Evolutionary conservation across 805 yeast genomes (phyloP).

Genomic region (Candida broadrunensis): DNA sequence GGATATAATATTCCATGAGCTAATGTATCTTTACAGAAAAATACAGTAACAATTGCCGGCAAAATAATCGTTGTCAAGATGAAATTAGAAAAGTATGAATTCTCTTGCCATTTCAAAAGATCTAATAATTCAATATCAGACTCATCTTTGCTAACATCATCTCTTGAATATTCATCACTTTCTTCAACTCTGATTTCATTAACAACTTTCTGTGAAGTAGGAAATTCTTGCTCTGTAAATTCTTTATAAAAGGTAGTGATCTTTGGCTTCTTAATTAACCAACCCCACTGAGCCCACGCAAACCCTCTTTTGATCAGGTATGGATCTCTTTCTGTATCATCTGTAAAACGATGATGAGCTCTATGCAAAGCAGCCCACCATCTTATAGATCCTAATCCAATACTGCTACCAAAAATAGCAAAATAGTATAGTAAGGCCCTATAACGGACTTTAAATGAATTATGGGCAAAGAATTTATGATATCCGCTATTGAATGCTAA

Average conservation of each 20-base stretch:
- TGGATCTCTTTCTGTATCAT: conserved; percentile 86
- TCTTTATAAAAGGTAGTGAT: conserved; percentile 26
- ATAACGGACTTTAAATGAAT: conserved; percentile 27
- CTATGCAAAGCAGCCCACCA: conserved; percentile 85
- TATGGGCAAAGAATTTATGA: conserved; percentile 42
- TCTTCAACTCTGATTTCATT: conserved; percentile 15
- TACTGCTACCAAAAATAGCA: conserved; percentile 64
- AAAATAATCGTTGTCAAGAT: conserved; percentile 25
- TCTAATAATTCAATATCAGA: conserved; percentile 14
- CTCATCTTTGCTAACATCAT: conserved; percentile 8
- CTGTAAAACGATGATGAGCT: conserved; percentile 84
- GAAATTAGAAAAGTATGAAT: conserved; percentile 22
- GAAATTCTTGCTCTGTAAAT: conserved; percentile 36
- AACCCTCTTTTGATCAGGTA: conserved; percentile 80
- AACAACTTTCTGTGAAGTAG: conserved; percentile 9
- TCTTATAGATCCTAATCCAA: conserved; percentile 72
- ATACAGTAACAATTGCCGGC: conserved; percentile 25
- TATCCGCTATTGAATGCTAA: conserved; percentile 42
- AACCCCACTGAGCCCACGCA: conserved; percentile 82
- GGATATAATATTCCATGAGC: conserved; percentile 54
- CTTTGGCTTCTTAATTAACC: conserved; percentile 69
- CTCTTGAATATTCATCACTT: conserved; percentile 18
- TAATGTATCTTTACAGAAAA: conserved; percentile 26
- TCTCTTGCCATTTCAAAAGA: conserved; percentile 36
- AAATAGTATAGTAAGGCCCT: conserved; percentile 44